phyloP scores from a whole-genome alignment of 2,329 filamentous ascomycete species.

The Fusarium goolgardi region DNA sequence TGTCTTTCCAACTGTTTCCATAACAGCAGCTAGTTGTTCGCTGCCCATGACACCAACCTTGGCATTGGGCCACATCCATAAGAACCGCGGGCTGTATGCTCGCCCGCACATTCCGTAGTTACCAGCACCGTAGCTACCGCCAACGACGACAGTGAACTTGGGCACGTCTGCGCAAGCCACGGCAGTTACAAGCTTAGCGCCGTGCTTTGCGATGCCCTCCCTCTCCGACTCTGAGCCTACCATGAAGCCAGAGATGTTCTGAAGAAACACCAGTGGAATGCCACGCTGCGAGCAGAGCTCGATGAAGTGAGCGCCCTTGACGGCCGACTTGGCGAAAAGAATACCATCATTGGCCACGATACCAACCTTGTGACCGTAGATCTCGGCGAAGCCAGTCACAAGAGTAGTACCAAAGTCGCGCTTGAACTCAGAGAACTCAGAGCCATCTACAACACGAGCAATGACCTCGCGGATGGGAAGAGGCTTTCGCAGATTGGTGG shows the following conservation, averaged over 20 bases:
- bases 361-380: conserved; percentile 90
- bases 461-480: conserved; percentile 92
- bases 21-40: conserved; percentile 90
- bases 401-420: conserved; percentile 88
- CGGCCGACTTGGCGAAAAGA: conserved; percentile 85
- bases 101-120: conserved; percentile 99
- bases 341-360: conserved; percentile 98
- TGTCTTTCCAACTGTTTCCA: conserved; percentile 91
- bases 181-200: conserved; percentile 94
- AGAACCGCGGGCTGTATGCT: conserved; percentile 88
- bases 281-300: conserved; percentile 92
- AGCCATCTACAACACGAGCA: conserved; percentile 90
- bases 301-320: conserved; percentile 97
- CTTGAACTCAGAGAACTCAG: conserved; percentile 94
- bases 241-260: conserved; percentile 99
- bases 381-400: conserved; percentile 89
- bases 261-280: conserved; percentile 90
- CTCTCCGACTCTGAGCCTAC: conserved; percentile 92
- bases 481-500: conserved; percentile 87
- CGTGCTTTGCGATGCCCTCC: conserved; percentile 97
- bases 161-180: conserved; percentile 94
- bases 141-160: conserved; percentile 97
- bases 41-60: conserved; percentile 95
- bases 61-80: conserved; percentile 99
- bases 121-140: conserved; percentile 89